Evolutionary conservation across 2,329 filamentous ascomycete genomes (phyloP).

Genomic region (Bimuria novae-zelandiae): DNA sequence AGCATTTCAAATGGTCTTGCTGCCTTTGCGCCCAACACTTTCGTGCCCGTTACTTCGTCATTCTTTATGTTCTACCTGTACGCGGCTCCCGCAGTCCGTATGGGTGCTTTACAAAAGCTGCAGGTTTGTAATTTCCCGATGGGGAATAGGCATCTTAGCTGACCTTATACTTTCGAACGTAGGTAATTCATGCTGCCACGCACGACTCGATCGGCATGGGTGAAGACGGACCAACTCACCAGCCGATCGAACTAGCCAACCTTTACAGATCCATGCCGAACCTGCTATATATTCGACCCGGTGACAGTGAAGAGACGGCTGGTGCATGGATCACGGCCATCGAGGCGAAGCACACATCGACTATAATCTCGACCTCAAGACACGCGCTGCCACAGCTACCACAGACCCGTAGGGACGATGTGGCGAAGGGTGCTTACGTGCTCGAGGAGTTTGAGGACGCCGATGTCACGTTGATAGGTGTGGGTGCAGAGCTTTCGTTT

Average conservation of each 20-base stretch:
- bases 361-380: conserved; percentile 55
- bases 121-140: conserved; percentile 63
- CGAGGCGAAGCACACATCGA: conserved; percentile 45
- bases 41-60: conserved; percentile 61
- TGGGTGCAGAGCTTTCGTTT: conserved; percentile 53
- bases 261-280: conserved; percentile 68
- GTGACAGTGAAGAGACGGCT: conserved; percentile 61
- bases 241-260: conserved; percentile 61
- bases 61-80: conserved; percentile 69
- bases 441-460: conserved; percentile 50
- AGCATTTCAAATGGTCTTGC: conserved; percentile 60
- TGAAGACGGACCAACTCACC: conserved; percentile 66
- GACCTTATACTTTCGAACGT: too few species aligned
- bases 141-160: too few species aligned
- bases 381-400: conserved; percentile 51
- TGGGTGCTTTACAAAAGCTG: conserved; percentile 62
- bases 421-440: conserved; percentile 53
- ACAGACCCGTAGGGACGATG: conserved; percentile 47
- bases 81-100: conserved; percentile 63
- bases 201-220: conserved; percentile 63
- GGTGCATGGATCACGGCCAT: conserved; percentile 59
- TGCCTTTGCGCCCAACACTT: conserved; percentile 50
- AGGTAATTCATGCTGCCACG: conserved; percentile 64
- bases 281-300: conserved; percentile 63
- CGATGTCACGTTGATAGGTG: conserved; percentile 53